Conservation (phyloP, 306 rosid species). For the Nissolia schottii region DNA sequence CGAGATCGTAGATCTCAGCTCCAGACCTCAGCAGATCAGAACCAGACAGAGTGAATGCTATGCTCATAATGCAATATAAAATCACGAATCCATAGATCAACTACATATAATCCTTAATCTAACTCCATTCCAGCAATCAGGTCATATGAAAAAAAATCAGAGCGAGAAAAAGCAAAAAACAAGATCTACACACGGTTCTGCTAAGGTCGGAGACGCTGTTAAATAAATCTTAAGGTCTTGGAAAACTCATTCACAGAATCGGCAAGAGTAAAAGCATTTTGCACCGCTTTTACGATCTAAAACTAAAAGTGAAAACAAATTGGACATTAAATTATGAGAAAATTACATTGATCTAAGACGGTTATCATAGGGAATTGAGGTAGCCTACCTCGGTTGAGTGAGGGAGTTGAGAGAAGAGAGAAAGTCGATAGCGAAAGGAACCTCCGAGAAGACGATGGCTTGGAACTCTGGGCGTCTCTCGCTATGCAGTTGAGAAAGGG, state of each 20-base stretch:
- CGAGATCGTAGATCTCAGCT: constrained; percentile 30
- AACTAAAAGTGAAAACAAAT: not conserved
- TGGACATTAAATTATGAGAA: not conserved
- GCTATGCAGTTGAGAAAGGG: not conserved
- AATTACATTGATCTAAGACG: not conserved
- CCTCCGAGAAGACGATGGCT: not conserved
- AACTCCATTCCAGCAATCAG: not conserved
- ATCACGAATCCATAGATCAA: constrained; percentile 32
- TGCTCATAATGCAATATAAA: not conserved
- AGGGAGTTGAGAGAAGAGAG: not conserved
- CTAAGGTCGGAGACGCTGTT: not conserved
- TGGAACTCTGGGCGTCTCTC: not conserved
- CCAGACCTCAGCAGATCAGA: not conserved
- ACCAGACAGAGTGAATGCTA: not conserved
- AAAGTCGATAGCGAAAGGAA: not conserved
- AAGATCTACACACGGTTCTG: not conserved
- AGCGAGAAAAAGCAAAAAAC: not conserved
- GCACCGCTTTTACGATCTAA: not conserved
- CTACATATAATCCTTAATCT: constrained; percentile 1
- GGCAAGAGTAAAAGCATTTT: not conserved
- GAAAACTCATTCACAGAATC: not conserved
- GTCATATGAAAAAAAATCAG: not conserved
- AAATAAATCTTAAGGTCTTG: not conserved
- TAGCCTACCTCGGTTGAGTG: constrained; percentile 2
- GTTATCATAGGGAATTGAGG: not conserved